Percentiles rank a stretch among this genome's conserved stretches.
Evolutionary conservation across 1,284 basidiomycete species (phyloP).

Genomic region (Thecaphora frezii): DNA sequence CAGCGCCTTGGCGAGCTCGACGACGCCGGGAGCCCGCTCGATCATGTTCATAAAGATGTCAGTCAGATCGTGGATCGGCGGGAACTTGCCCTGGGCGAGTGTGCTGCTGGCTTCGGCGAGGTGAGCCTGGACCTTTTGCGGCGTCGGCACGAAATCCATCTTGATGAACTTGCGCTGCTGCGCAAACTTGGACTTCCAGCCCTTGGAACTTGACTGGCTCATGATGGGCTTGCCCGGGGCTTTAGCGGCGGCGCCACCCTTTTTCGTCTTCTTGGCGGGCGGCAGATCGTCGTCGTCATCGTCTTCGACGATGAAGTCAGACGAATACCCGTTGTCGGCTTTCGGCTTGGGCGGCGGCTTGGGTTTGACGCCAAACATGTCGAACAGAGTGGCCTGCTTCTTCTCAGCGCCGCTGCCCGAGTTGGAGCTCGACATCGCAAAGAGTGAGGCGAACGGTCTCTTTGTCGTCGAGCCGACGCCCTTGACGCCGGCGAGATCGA

Average conservation of each 20-base stretch:
- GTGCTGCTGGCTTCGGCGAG: slow-evolving; percentile 19
- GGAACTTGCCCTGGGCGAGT: slow-evolving; percentile 58
- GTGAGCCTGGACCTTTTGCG: slow-evolving; percentile 12
- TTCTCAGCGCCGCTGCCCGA: neutral
- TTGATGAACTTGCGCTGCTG: slow-evolving; percentile 17
- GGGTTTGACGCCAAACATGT: neutral
- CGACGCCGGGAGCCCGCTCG: slow-evolving; percentile 65
- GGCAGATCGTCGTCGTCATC: slow-evolving; percentile 20
- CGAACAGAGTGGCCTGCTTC: neutral
- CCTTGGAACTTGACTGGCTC: slow-evolving; percentile 25
- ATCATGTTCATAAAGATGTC: slow-evolving; percentile 85
- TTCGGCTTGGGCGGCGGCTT: neutral
- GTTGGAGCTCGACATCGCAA: neutral
- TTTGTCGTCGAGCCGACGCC: neutral
- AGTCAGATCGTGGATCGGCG: slow-evolving; percentile 77
- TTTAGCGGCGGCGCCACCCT: slow-evolving; percentile 1
- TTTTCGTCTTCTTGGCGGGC: slow-evolving; percentile 11
- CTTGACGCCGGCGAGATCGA: slow-evolving; percentile 9
- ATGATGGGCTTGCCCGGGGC: slow-evolving; percentile 5
- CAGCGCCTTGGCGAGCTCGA: slow-evolving; percentile 66
- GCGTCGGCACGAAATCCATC: slow-evolving; percentile 30
- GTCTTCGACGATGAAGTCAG: slow-evolving; percentile 10
- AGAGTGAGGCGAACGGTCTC: neutral
- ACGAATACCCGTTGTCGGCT: slow-evolving; percentile 1
- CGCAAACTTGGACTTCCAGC: slow-evolving; percentile 32